Conservation (phyloP, 2,329 filamentous ascomycete species). For the Drechslerella dactyloides region DNA sequence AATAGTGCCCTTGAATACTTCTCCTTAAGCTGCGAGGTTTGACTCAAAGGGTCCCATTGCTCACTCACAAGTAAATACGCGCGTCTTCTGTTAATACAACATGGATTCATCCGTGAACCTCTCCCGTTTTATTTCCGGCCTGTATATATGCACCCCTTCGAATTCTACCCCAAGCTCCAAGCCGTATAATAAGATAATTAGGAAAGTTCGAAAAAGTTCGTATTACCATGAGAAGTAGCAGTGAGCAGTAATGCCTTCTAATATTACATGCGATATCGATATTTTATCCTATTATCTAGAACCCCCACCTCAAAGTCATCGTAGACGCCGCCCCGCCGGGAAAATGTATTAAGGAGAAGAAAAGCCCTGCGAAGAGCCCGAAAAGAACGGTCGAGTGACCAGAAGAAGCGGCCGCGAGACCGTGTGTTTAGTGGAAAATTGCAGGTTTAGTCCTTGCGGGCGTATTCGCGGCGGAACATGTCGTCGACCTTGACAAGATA, state of each 20-base stretch:
- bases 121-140: too few relatives aligned
- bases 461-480: constrained; percentile 83
- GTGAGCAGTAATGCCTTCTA: background rate
- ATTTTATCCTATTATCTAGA: constrained; percentile 1
- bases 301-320: background rate
- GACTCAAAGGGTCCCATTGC: too few relatives aligned
- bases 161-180: background rate
- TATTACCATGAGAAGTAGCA: background rate
- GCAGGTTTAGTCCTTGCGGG: constrained; percentile 76
- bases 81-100: background rate
- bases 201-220: background rate
- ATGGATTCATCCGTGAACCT: too few relatives aligned
- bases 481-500: constrained; percentile 81
- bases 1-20: too few relatives aligned
- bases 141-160: constrained; percentile 1
- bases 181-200: background rate
- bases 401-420: too few relatives aligned
- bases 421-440: too few relatives aligned
- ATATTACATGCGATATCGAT: background rate
- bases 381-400: background rate
- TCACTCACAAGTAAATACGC: too few relatives aligned
- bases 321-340: background rate
- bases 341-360: background rate
- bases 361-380: constrained; percentile 4
- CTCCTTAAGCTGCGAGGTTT: too few relatives aligned